Base-by-base conservation (phyloP, 2,329 filamentous ascomycete species). In the Sporothrix brasiliensis region DNA sequence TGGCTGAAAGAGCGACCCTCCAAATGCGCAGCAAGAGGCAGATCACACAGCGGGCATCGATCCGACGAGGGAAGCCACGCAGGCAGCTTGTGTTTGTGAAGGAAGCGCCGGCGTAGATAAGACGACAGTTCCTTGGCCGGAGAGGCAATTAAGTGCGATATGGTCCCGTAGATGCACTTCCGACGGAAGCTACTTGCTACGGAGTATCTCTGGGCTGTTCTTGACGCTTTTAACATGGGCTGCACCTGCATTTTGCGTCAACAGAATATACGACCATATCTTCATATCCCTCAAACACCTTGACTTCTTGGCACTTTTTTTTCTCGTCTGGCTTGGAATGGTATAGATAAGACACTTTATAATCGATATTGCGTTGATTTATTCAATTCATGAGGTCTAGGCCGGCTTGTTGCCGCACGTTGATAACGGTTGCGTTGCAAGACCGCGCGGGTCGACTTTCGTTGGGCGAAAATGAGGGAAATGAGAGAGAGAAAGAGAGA, bases 1-100 rank as follows among this genome's bases (percentile, higher is more conserved):
- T 72, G 70, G 70, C 68, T 72, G 67, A 69, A 60, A 61, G n/a
- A 53, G 60, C 44, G 27, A 30, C 21, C 39, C 63, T 56, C 53
- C 63, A 60, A 21, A 63, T 52, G 41, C 67, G 53, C 39, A 71
- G 65, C 65, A 65, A 19, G 44, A 49, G 44, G 60, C 50, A 50
- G 44, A 60, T 61, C 44, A 61, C 9, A 60, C 67, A 69, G 41
- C 39, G 39, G 16, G 13, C 21, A 52, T 54, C 34, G 19, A 58
- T 27, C 49, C 27, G 11, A 44, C 21, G 34, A 63, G 13, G 60
- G 44, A 14, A 49, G 63, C 44, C 56, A 24, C 56, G 34, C 19
- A 39, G 30, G 30, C n/a, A 34, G 34, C 34, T 41, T 60, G 56
- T 41, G 56, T 34, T 41, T 34, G 34, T 21, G 30, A 4, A n/a